Conservation (phyloP, 164 flowering plant genomes). For the Nymphaea colorata region DNA sequence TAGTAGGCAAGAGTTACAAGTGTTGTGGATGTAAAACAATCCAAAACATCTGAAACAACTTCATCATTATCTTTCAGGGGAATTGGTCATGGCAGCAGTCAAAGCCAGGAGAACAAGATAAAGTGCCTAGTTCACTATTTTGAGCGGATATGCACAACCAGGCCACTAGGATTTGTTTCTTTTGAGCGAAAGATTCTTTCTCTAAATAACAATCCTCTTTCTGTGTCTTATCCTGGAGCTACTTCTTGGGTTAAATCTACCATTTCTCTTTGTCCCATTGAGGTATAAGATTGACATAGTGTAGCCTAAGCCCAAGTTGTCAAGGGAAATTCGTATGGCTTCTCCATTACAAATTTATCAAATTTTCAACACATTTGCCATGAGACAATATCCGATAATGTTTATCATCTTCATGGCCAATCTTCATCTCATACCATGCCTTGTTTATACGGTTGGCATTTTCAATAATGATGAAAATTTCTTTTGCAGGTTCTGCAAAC, state of each 20-base stretch:
- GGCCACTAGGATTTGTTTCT: slow-evolving; percentile 61
- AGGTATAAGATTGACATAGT: slow-evolving; percentile 32
- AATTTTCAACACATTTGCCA: no score
- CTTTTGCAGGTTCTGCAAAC: slow-evolving; percentile 36
- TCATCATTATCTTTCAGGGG: slow-evolving; percentile 27
- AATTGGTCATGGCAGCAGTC: slow-evolving; percentile 33
- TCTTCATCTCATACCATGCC: background rate
- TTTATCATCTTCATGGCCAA: no score
- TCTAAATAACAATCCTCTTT: slow-evolving; percentile 12
- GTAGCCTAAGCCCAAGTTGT: background rate
- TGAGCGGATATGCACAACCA: slow-evolving; percentile 46
- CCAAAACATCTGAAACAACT: background rate
- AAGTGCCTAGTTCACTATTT: slow-evolving; percentile 82
- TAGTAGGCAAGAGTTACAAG: no score
- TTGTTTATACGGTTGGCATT: background rate
- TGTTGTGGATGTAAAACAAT: no score
- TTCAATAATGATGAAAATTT: background rate
- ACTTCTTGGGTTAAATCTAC: slow-evolving; percentile 61
- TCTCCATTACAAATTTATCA: background rate
- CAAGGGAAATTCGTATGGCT: background rate
- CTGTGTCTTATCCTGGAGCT: slow-evolving; percentile 37
- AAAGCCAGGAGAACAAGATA: slow-evolving; percentile 56
- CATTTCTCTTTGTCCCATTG: slow-evolving; percentile 43
- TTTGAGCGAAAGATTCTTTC: slow-evolving; percentile 87
- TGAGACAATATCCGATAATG: no score